These are phyloP conservation scores for Falciphora oryzae DNA, from an alignment of 2,329 filamentous ascomycete species.

Conservation along the genomic window DNA sequence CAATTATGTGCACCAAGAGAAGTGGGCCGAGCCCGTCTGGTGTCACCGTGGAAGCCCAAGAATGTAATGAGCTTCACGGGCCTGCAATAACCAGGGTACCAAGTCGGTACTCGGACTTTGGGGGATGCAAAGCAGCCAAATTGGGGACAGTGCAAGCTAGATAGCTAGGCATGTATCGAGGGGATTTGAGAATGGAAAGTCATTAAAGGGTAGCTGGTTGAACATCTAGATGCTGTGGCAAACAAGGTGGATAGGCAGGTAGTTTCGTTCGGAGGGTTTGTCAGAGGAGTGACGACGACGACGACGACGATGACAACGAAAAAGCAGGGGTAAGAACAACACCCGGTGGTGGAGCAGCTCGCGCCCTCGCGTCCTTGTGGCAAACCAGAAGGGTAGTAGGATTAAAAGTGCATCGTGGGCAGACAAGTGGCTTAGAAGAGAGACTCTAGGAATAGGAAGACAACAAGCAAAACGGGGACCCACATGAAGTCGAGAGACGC, in stretches of 20 bases:
- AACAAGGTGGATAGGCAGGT: too few species aligned
- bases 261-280: neutral
- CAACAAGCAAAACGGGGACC: neutral
- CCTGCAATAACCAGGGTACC: neutral
- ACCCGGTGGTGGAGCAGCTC: neutral
- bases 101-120: too few species aligned
- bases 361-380: too few species aligned
- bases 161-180: too few species aligned
- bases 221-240: too few species aligned
- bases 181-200: too few species aligned
- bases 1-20: neutral
- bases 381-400: neutral
- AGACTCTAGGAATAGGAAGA: neutral
- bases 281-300: neutral
- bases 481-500: neutral
- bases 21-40: neutral
- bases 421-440: neutral
- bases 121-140: too few species aligned
- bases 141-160: too few species aligned
- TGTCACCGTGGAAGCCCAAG: neutral
- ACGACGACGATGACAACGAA: neutral
- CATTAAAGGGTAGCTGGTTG: too few species aligned
- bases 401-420: neutral
- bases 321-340: neutral
- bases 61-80: neutral